Evolutionary conservation across 2,329 filamentous ascomycete species (phyloP), one percentile per base, ranked within the genome.

Genomic region (Fusarium albosuccineum): DNA sequence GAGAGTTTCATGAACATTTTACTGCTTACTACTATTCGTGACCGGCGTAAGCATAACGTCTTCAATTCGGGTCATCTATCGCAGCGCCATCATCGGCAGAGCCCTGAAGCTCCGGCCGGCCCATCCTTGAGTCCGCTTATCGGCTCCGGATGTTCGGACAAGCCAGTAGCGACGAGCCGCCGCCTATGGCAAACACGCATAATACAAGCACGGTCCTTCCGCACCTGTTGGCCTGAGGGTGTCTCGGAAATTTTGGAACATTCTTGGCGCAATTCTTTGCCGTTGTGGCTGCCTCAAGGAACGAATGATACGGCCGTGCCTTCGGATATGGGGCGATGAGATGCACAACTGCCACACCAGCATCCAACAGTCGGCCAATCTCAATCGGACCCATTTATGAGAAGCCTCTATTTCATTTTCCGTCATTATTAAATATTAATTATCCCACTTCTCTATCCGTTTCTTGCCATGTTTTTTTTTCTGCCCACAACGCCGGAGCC

Each of bases 21-120:
- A 6, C 6, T 36, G 46, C 46, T 49, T 34, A 49, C 33, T 37
- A 2, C 16, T 13, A 3, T 9, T 9, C 0, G 2, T 26, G 33
- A 36, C 36, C 9, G 4, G 11, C 46, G 36, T 49, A 36, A 49
- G 33, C 46, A 17, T 17, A 4, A 13, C 17, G 11, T 49, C 33
- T 37, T 37, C 17, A 26, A 49, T 37, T 49, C 46, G 46, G 46
- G 46, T 37, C 46, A 49, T 49, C 30, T 17, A n/a, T 34, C 34
- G 45, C 45, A 14, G 22, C 22, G 22, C 17, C 17, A 2, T 22
- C 4, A 22, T 22, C 17, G 4, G 4, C 17, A 22, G 2, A 10
- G 30, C 30, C 30, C 30, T 33, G 30, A 17, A 14, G 13, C 27
- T 17, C 27, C 14, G 44, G 14, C 17, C 26, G 45, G 16, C 22